Evolutionary conservation across 2,329 filamentous ascomycete genomes (phyloP), one percentile per base, ranked within the genome.

Genomic region (Botryotinia globosa): DNA sequence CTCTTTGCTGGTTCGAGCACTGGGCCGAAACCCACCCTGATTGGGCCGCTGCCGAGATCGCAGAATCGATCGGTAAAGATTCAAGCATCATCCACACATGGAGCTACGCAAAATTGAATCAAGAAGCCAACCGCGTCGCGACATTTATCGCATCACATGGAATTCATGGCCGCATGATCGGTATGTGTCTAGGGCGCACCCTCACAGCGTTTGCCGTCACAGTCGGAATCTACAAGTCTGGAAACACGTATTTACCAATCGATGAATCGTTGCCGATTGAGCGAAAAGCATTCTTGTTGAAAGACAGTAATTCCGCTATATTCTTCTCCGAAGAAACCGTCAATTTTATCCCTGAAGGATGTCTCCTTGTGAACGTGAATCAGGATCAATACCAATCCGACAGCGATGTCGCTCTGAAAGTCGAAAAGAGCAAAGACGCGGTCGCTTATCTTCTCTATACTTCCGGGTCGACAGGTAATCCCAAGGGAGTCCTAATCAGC

Each of bases 391-490:
- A 58, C 22, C 66, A 59, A 58, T 7, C 32, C n/a, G 34, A 37
- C 9, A 37, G 22, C 8, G 25, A 58, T 42, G 18, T 44, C 6
- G 18, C 66, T n/a, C n/a, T 42, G 16, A 18, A 58, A n/a, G 22
- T 59, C 14, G 20, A 42, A 51, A 69, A 42, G n/a, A 59, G 39
- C 34, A 44, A 59, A 42, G 51, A 69, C 29, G n/a, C 51, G 9
- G 66, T 70, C n/a, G 54, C 66, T 91, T 74, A 90, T 89, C 86
- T 96, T 73, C 95, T 96, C 80, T 96, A 94, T 82, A 92, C 89
- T 75, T 90, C 87, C 18, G 91, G 93, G 4, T 96, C 93, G 0
- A 96, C 93, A 0, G 93, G 93, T 16, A 85, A 93, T 4, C 92
- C 93, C 10, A 97, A 96, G 80, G 93, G 93, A 25, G 93, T 95